These are phyloP conservation scores for Escovopsis sp. DNA, from an alignment of 2,329 filamentous ascomycete species.

Conservation along the genomic window DNA sequence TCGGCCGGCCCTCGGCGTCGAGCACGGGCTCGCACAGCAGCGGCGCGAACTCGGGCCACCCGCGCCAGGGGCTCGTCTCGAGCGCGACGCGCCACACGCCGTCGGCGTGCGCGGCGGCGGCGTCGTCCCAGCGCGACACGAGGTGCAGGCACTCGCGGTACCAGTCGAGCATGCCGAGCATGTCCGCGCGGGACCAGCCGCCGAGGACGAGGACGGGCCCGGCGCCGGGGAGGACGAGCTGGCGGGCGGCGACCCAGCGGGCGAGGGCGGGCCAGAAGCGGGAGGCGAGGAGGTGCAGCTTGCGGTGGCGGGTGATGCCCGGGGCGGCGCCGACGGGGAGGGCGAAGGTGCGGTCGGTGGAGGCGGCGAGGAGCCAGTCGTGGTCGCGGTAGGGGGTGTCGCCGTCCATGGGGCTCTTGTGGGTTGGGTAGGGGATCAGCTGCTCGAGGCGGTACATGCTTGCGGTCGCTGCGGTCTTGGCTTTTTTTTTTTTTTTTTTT, in stretches of 20 bases:
- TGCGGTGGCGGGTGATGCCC: slow-evolving; percentile 8
- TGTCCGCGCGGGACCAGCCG: slow-evolving; percentile 12
- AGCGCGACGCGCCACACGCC: slow-evolving; percentile 12
- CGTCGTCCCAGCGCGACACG: slow-evolving; percentile 7
- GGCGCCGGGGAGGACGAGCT: slow-evolving; percentile 9
- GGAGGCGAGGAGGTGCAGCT: slow-evolving; percentile 10
- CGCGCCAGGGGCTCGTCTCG: slow-evolving; percentile 13
- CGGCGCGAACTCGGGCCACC: slow-evolving; percentile 13
- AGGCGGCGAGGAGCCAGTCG: slow-evolving; percentile 10
- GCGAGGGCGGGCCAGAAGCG: slow-evolving; percentile 14
- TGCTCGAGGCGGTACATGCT: slow-evolving; percentile 5
- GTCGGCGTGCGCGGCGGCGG: slow-evolving; percentile 10
- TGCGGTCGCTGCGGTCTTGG: neutral
- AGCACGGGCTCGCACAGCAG: slow-evolving; percentile 9
- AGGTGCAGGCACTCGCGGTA: slow-evolving; percentile 14
- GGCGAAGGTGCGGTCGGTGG: slow-evolving; percentile 10
- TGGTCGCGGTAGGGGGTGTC: slow-evolving; percentile 10
- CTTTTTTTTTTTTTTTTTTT: neutral
- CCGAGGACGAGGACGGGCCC: slow-evolving; percentile 10
- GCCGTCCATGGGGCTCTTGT: slow-evolving; percentile 12
- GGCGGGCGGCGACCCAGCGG: slow-evolving; percentile 11
- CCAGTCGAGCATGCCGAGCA: slow-evolving; percentile 15
- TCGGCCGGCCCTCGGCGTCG: slow-evolving; percentile 2
- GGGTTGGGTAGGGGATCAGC: slow-evolving; percentile 9
- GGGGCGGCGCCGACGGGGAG: slow-evolving; percentile 5